These are phyloP conservation scores for Phialocephala subalpina DNA, from an alignment of 2,329 filamentous ascomycete species.

Conservation along the genomic window DNA sequence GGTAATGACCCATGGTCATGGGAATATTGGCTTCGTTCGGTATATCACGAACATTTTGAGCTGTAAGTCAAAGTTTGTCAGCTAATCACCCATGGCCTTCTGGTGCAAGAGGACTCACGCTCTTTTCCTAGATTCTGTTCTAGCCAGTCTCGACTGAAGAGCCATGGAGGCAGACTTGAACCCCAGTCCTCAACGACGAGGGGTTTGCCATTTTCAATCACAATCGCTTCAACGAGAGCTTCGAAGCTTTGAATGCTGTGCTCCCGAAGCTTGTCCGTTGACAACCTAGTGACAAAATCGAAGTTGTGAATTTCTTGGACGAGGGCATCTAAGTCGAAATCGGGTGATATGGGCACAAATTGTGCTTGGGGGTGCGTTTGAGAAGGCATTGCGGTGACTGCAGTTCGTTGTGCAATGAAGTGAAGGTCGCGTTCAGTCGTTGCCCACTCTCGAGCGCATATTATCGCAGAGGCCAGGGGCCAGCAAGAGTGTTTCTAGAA, in stretches of 20 bases:
- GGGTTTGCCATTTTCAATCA: conserved; percentile 85
- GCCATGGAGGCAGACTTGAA: conserved; percentile 73
- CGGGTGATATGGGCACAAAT: conserved; percentile 89
- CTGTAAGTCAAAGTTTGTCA: conserved; percentile 52
- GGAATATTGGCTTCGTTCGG: conserved; percentile 75
- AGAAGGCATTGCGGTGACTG: conserved; percentile 66
- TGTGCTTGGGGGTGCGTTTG: conserved; percentile 82
- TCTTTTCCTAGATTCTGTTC: conserved; percentile 81
- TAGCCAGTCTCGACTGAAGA: conserved; percentile 86
- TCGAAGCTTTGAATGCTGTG: conserved; percentile 84
- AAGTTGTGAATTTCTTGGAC: conserved; percentile 86
- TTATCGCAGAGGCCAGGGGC: not conserved
- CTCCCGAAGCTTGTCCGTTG: conserved; percentile 77
- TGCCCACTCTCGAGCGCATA: conserved; percentile 2
- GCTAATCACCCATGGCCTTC: not conserved
- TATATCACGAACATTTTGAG: conserved; percentile 87
- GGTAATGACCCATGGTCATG: conserved; percentile 89
- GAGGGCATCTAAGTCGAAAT: conserved; percentile 78
- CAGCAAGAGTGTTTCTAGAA: not conserved
- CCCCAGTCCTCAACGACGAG: conserved; percentile 93
- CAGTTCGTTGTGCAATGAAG: not conserved
- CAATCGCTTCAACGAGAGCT: conserved; percentile 84
- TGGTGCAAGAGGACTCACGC: conserved; percentile 56
- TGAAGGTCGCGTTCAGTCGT: not conserved
- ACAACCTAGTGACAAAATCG: conserved; percentile 83